Conservation (phyloP, 345 rosid genomes). For the Pseudoturritis turrita region DNA sequence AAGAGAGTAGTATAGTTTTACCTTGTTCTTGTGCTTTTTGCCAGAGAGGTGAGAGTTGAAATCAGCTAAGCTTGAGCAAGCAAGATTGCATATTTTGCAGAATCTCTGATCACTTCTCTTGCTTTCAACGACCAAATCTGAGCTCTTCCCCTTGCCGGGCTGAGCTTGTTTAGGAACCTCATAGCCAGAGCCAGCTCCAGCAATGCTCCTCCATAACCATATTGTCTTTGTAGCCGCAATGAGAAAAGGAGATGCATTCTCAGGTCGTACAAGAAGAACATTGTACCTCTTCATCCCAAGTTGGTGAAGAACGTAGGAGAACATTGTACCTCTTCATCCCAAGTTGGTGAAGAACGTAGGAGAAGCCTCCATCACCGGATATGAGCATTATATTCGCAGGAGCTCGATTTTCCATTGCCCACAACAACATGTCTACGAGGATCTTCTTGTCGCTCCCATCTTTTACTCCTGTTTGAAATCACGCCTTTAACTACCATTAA, state of each 20-base stretch:
- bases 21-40: slow-evolving; percentile 12
- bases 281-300: slow-evolving; percentile 73
- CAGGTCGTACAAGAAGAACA: slow-evolving; percentile 72
- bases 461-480: slow-evolving; percentile 52
- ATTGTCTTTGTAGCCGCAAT: slow-evolving; percentile 60
- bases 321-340: slow-evolving; percentile 75
- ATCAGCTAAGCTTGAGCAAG: slow-evolving; percentile 31
- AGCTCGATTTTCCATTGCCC: slow-evolving; percentile 80
- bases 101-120: slow-evolving; percentile 14
- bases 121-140: background rate
- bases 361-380: slow-evolving; percentile 76
- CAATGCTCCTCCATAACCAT: slow-evolving; percentile 66
- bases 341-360: slow-evolving; percentile 79
- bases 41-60: background rate
- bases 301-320: slow-evolving; percentile 79
- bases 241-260: slow-evolving; percentile 48
- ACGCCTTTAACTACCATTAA: background rate
- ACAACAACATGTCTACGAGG: slow-evolving; percentile 71
- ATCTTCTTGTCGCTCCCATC: slow-evolving; percentile 88
- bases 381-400: slow-evolving; percentile 69
- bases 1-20: background rate
- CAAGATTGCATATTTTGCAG: slow-evolving; percentile 43
- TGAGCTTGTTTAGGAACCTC: slow-evolving; percentile 29
- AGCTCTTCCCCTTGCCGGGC: slow-evolving; percentile 18
- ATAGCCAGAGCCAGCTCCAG: slow-evolving; percentile 31